These are phyloP conservation scores for Trichoderma semiorbis DNA, from an alignment of 2,329 filamentous ascomycete species.

Conservation along the genomic window DNA sequence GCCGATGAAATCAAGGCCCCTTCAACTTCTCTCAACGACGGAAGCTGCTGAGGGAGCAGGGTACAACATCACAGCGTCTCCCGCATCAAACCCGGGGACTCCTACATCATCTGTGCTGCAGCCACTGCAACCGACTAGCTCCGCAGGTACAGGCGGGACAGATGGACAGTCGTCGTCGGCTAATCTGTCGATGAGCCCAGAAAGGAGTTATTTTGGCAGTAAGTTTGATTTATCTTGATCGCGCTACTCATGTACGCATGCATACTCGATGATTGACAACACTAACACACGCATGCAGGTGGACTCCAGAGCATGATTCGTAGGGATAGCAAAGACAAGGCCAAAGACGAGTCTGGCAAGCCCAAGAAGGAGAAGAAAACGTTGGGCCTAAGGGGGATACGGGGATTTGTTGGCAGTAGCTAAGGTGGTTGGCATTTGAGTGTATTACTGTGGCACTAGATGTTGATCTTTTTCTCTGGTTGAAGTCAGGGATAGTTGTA, in stretches of 20 bases:
- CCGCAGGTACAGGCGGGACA: slow-evolving; percentile 34
- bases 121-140: slow-evolving; percentile 37
- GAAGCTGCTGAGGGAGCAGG: slow-evolving; percentile 42
- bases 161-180: slow-evolving; percentile 30
- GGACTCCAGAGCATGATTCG: slow-evolving; percentile 46
- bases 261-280: background rate
- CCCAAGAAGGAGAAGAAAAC: slow-evolving; percentile 37
- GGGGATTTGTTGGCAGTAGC: slow-evolving; percentile 35
- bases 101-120: slow-evolving; percentile 28
- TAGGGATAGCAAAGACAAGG: slow-evolving; percentile 49
- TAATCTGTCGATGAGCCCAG: slow-evolving; percentile 32
- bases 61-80: slow-evolving; percentile 43
- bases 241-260: background rate
- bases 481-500: background rate
- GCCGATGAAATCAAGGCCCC: slow-evolving; percentile 35
- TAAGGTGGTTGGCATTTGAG: background rate
- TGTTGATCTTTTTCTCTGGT: background rate
- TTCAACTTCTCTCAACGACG: slow-evolving; percentile 44
- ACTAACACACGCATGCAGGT: slow-evolving; percentile 32
- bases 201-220: slow-evolving; percentile 46
- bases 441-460: background rate
- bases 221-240: slow-evolving; percentile 26
- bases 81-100: slow-evolving; percentile 32
- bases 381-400: slow-evolving; percentile 40
- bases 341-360: slow-evolving; percentile 38